phyloP scores from a whole-genome alignment of 306 rosid species.

The Vigna radiata region DNA sequence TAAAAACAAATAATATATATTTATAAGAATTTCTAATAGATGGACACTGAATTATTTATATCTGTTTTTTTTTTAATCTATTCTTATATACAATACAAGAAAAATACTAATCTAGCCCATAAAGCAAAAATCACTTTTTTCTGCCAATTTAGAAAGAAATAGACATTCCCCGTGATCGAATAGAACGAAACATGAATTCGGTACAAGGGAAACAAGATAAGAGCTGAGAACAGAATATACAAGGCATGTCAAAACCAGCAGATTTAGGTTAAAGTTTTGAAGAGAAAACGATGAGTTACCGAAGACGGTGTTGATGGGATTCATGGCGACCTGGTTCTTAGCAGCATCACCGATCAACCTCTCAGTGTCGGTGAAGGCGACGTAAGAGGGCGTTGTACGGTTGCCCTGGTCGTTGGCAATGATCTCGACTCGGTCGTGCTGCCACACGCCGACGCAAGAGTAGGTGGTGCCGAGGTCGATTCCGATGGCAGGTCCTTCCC shows the following conservation, averaged over 20 bases:
- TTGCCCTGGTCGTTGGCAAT: constrained; percentile 89
- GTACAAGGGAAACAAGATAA: too few relatives aligned
- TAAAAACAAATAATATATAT: too few relatives aligned
- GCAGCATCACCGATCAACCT: constrained; percentile 83
- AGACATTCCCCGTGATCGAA: too few relatives aligned
- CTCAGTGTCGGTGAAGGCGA: constrained; percentile 76
- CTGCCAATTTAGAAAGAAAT: too few relatives aligned
- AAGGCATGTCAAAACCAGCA: too few relatives aligned
- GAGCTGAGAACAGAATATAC: too few relatives aligned
- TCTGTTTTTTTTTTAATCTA: background rate
- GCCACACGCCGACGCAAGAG: constrained; percentile 90
- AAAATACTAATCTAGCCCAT: too few relatives aligned
- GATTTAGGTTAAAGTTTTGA: background rate
- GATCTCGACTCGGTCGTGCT: constrained; percentile 81
- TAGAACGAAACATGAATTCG: too few relatives aligned
- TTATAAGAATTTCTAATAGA: too few relatives aligned
- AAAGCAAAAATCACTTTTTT: too few relatives aligned
- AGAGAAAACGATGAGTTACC: constrained; percentile 49
- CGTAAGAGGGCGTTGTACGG: constrained; percentile 81
- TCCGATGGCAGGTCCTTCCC: constrained; percentile 86
- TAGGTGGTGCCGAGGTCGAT: constrained; percentile 85
- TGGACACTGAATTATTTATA: too few relatives aligned
- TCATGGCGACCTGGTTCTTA: constrained; percentile 93
- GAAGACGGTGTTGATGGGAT: constrained; percentile 79
- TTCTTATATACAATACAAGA: too few relatives aligned